Conservation (phyloP, 805 yeast genomes). For the Metschnikowia henanensis region DNA sequence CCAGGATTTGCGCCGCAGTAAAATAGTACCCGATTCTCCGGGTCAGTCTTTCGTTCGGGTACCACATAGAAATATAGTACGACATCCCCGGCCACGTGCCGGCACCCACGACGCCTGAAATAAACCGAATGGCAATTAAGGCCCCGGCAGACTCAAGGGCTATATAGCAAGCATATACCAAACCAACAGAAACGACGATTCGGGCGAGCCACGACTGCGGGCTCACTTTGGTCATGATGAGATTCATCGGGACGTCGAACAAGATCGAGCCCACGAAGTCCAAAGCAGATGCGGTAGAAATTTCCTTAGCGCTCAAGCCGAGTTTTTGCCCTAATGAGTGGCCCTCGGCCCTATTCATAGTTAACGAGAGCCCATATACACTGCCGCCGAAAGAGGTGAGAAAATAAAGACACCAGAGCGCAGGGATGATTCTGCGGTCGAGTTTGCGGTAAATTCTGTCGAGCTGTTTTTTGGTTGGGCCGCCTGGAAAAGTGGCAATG, state of each 20-base stretch:
- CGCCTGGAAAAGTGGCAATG: background rate
- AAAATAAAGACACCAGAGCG: slow-evolving; percentile 77
- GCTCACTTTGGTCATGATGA: slow-evolving; percentile 73
- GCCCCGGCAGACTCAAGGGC: slow-evolving; percentile 57
- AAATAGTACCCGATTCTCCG: slow-evolving; percentile 83
- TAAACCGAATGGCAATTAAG: slow-evolving; percentile 66
- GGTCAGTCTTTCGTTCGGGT: slow-evolving; percentile 75
- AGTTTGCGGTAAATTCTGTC: slow-evolving; percentile 59
- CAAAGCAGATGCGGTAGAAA: slow-evolving; percentile 74
- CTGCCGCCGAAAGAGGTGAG: slow-evolving; percentile 75
- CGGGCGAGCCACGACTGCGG: slow-evolving; percentile 87
- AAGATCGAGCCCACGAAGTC: slow-evolving; percentile 81
- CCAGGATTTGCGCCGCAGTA: slow-evolving; percentile 89
- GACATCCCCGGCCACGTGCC: slow-evolving; percentile 93
- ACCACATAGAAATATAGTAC: slow-evolving; percentile 81
- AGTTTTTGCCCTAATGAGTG: slow-evolving; percentile 61
- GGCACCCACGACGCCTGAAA: slow-evolving; percentile 76
- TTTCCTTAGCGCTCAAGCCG: slow-evolving; percentile 52
- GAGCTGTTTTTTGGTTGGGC: slow-evolving; percentile 24
- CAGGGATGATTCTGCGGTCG: slow-evolving; percentile 75
- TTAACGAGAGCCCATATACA: slow-evolving; percentile 75
- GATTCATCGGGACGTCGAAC: slow-evolving; percentile 87
- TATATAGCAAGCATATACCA: slow-evolving; percentile 72
- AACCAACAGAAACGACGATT: slow-evolving; percentile 72
- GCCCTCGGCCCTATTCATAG: slow-evolving; percentile 65